phyloP scores from a whole-genome alignment of 2,329 filamentous ascomycete species.

The Hortaea sp. region DNA sequence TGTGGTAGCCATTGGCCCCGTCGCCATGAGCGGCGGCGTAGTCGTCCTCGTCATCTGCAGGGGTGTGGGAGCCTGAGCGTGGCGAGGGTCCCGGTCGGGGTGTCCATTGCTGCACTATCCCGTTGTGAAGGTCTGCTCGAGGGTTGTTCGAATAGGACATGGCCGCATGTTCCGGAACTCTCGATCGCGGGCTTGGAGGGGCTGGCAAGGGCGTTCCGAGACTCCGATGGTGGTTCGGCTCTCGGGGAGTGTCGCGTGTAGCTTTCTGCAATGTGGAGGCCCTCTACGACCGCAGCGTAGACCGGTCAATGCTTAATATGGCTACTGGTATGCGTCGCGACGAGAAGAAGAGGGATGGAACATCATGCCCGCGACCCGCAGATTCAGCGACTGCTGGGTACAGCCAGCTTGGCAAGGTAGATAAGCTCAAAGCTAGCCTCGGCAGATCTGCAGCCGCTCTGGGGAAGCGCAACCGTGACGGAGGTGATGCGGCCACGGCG shows the following conservation, averaged over 20 bases:
- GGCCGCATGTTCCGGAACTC: constrained; percentile 10
- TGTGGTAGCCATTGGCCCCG: constrained; percentile 1
- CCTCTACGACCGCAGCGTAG: too few relatives aligned
- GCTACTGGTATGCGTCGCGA: too few relatives aligned
- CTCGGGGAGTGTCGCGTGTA: too few relatives aligned
- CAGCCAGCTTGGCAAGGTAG: not conserved
- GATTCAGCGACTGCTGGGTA: too few relatives aligned
- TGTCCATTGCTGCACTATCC: constrained; percentile 23
- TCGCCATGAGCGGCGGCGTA: not conserved
- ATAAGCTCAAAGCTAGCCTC: not conserved
- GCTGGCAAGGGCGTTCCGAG: too few relatives aligned
- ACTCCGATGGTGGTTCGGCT: too few relatives aligned
- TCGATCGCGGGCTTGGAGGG: not conserved
- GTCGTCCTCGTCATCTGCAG: constrained; percentile 2
- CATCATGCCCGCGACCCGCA: too few relatives aligned
- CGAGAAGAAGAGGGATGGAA: too few relatives aligned
- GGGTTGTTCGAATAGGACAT: constrained; percentile 15
- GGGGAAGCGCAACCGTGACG: not conserved
- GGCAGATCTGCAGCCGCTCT: not conserved
- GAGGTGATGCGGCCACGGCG: constrained; percentile 2
- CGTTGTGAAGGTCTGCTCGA: constrained; percentile 15
- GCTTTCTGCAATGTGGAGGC: too few relatives aligned
- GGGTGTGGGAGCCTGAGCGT: constrained; percentile 9
- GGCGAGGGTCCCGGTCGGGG: constrained; percentile 7
- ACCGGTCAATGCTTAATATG: too few relatives aligned